Percentiles rank a stretch among this genome's conserved stretches.
phyloP scores from a whole-genome alignment of 169 alveolate species.

The Cryptosporidium sp. region DNA sequence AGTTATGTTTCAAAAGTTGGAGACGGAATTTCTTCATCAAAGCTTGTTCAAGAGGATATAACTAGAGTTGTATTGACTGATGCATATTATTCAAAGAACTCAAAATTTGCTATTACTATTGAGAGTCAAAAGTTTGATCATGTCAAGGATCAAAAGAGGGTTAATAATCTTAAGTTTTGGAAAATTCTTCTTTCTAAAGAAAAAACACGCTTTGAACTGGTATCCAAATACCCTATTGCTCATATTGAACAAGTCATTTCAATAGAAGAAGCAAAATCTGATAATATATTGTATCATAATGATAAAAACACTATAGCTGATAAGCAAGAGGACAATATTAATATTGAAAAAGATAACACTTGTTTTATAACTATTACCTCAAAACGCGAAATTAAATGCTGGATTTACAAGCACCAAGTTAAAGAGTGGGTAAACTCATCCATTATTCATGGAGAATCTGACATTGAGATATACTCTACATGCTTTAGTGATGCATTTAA shows the following conservation, averaged over 20 bases:
- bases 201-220: background rate
- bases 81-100: conserved; percentile 22
- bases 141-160: conserved; percentile 4
- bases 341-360: background rate
- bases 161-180: conserved; percentile 44
- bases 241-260: conserved; percentile 33
- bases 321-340: background rate
- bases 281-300: background rate
- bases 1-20: conserved; percentile 68
- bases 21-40: conserved; percentile 62
- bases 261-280: conserved; percentile 17
- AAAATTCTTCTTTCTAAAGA: conserved; percentile 1
- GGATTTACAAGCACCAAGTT: conserved; percentile 38
- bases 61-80: background rate
- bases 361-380: conserved; percentile 16
- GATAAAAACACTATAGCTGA: background rate
- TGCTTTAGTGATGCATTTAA: conserved; percentile 12
- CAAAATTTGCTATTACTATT: conserved; percentile 13
- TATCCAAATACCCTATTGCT: conserved; percentile 32
- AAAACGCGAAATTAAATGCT: conserved; percentile 31
- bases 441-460: background rate
- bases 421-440: conserved; percentile 50
- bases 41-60: conserved; percentile 10
- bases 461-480: conserved; percentile 18
- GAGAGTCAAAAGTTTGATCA: conserved; percentile 59